Conservation (phyloP, 2,329 filamentous ascomycete species). For the Ceratocystis albifundus region DNA sequence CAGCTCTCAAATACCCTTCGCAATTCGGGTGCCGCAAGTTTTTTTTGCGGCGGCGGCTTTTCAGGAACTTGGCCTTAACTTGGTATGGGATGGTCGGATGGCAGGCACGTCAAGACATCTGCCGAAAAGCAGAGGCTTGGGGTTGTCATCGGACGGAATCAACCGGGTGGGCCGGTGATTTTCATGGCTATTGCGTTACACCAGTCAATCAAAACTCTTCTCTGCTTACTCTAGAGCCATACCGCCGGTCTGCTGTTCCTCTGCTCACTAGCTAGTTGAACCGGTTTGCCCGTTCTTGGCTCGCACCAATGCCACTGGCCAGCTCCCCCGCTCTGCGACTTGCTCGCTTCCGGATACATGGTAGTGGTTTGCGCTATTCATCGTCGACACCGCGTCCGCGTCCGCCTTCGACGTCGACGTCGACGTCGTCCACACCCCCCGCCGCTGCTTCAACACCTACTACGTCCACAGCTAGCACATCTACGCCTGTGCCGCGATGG, state of each 20-base stretch:
- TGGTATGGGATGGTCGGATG: too few species aligned
- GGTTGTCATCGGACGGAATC: too few species aligned
- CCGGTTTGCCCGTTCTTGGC: too few species aligned
- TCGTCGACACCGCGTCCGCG: conserved; percentile 5
- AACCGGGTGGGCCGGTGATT: too few species aligned
- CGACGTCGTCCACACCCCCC: background rate
- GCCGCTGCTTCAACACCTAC: background rate
- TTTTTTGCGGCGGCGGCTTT: background rate
- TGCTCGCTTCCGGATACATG: background rate
- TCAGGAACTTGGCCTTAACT: background rate
- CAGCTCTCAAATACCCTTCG: background rate
- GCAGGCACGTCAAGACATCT: too few species aligned
- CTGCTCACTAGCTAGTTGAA: too few species aligned
- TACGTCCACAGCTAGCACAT: background rate
- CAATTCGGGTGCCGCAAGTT: background rate
- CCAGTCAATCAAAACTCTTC: too few species aligned
- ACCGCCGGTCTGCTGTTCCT: too few species aligned
- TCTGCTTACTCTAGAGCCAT: too few species aligned
- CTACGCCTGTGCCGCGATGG: conserved; percentile 6
- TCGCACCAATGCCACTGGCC: background rate
- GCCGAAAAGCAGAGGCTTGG: too few species aligned
- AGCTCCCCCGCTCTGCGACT: background rate
- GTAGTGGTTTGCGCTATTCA: background rate
- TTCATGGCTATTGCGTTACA: too few species aligned
- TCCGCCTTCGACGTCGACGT: too few species aligned